Percentiles rank a stretch among this genome's conserved stretches.
These are phyloP conservation scores for Corylus heterophylla DNA, from an alignment of 306 rosid genomes.

Conservation along the genomic window DNA sequence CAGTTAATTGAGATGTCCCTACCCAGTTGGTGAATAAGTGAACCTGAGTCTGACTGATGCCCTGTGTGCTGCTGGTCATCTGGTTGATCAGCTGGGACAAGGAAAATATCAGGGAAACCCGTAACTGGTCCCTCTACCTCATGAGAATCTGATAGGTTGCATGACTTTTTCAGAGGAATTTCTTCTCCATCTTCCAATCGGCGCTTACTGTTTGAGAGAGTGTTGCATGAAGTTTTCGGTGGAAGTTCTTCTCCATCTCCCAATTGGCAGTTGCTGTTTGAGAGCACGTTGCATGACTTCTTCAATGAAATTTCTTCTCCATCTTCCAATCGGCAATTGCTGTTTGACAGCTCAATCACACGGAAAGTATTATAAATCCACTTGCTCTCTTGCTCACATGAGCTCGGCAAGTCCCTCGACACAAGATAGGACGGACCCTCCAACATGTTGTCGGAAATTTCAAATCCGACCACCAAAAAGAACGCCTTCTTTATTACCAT, in stretches of 20 bases:
- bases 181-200: constrained; percentile 40
- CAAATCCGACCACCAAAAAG: constrained; percentile 12
- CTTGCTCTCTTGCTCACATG: constrained; percentile 57
- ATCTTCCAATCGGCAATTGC: constrained; percentile 43
- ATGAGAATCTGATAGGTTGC: constrained; percentile 36
- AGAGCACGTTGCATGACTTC: constrained; percentile 8
- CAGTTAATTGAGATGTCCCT: constrained; percentile 59
- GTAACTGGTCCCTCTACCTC: constrained; percentile 25
- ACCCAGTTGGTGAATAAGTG: constrained; percentile 50
- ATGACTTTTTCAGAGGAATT: constrained; percentile 28
- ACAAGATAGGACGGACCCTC: constrained; percentile 57
- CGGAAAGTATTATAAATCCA: constrained; percentile 44
- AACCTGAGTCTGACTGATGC: constrained; percentile 33
- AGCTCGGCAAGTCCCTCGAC: constrained; percentile 49
- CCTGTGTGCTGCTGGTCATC: constrained; percentile 32
- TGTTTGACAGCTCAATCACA: constrained; percentile 42
- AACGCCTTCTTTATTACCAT: constrained; percentile 23
- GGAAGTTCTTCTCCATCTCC: constrained; percentile 38
- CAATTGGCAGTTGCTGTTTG: constrained; percentile 36
- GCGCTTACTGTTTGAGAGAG: constrained; percentile 42
- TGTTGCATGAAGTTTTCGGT: constrained; percentile 17
- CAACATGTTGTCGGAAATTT: constrained; percentile 41
- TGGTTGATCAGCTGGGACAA: constrained; percentile 23
- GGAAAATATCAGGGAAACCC: constrained; percentile 17
- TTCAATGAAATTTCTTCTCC: constrained; percentile 29